Evolutionary conservation across 306 rosid species (phyloP), one percentile per base, ranked within the genome.

Genomic region (Astragalus glycyphyllos): DNA sequence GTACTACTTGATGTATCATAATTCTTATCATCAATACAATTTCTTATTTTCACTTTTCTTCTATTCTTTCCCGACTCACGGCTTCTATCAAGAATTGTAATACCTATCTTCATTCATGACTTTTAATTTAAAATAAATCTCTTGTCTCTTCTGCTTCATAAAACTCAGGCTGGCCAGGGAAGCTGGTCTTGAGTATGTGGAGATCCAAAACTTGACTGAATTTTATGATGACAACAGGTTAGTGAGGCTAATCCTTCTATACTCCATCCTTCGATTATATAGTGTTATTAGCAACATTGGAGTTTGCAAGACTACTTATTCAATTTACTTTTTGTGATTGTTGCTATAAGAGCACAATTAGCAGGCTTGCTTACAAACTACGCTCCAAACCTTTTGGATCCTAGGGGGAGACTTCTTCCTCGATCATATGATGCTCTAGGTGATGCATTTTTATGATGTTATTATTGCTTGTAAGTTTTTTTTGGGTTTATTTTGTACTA

Each of bases 171-270:
- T 94, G 84, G 99, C 95, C 38, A 86, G 99, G 82, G 99, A 91
- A 87, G 92, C 99, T 50, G 96, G 99, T 77, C 96, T 94, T 16
- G 97, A 91, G 86, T 94, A 89, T 50, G 86, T 91, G 32, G 97
- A 94, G 82, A 94, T 94, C 76, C 99, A 94, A 83, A 94, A 91
- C 82, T 76, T 91, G 72, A 91, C 97, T 0, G 99, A 94, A 46
- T 94, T 91, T 78, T 94, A 87, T 48, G 99, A 94, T 20, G 99
- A 94, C 80, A 91, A 89, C 83, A 91, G 99, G 99, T 94, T 73
- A 20, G 66, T 69, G 46, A 35, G 34, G 49, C 40, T 53, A 48
- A 42, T 45, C 65, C 78, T 71, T 42, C 31, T 49, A 45, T 65
- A 13, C 54, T 48, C 45, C 35, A 45, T 75, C 60, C 34, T 78